A percentile compares a stretch with the other conserved stretches of the same genome.
Conservation (phyloP, 345 rosid genomes). For the Eucalyptus grandis region DNA sequence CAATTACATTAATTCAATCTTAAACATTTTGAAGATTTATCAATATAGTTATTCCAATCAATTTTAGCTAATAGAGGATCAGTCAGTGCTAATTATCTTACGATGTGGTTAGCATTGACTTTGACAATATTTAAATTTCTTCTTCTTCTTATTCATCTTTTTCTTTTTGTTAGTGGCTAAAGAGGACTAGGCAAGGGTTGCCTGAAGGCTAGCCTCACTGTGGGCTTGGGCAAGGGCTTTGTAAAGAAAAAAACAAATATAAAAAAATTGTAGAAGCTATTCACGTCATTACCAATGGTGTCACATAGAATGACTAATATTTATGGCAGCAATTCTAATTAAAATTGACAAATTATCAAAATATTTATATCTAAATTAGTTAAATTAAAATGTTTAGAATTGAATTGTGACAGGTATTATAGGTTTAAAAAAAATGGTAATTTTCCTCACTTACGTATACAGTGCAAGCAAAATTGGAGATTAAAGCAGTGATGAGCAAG, state of each 20-base stretch:
- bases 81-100: rapidly evolving
- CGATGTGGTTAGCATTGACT: rapidly evolving
- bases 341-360: rapidly evolving
- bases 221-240: not conserved
- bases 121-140: too few species aligned
- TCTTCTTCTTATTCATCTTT: too few species aligned
- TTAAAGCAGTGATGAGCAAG: not conserved
- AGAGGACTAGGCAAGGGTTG: too few species aligned
- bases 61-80: rapidly evolving
- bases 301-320: rapidly evolving
- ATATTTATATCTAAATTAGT: not conserved
- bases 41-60: too few species aligned
- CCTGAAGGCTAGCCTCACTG: too few species aligned
- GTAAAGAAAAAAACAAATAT: too few species aligned
- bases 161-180: not conserved
- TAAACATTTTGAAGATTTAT: not conserved
- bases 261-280: too few species aligned
- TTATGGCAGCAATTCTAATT: rapidly evolving
- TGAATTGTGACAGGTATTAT: not conserved
- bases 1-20: rapidly evolving
- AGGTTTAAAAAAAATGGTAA: not conserved
- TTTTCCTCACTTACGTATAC: not conserved
- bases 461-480: not conserved
- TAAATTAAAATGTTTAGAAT: not conserved
- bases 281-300: rapidly evolving